These are phyloP conservation scores for Leishmania tropica DNA, from an alignment of 208 protist species.

Conservation along the genomic window DNA sequence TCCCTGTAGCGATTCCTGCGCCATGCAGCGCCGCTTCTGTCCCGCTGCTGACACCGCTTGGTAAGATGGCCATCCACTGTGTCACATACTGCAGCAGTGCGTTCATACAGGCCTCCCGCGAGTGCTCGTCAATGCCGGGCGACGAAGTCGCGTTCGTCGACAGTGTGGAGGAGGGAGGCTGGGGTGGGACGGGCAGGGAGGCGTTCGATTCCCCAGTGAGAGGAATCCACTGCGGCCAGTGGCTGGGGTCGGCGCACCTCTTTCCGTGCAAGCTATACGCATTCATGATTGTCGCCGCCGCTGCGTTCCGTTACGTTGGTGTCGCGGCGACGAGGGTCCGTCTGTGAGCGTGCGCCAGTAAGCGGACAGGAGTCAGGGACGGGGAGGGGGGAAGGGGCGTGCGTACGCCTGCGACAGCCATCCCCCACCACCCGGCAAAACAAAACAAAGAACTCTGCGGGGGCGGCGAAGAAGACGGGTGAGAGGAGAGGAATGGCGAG, in stretches of 20 bases:
- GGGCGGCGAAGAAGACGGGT: background rate
- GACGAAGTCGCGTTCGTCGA: background rate
- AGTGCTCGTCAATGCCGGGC: background rate
- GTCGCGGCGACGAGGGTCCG: background rate
- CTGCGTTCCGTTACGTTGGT: too few species aligned
- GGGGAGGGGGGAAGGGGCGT: background rate
- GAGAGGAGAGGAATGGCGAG: background rate
- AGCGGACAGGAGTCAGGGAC: too few species aligned
- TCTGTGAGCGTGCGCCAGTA: background rate
- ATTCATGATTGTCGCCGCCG: background rate
- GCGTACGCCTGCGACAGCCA: background rate
- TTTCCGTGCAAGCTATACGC: background rate
- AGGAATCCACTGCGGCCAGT: slow-evolving; percentile 21
- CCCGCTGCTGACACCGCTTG: background rate
- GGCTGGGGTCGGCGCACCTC: background rate
- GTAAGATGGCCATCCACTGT: background rate
- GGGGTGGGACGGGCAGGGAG: background rate
- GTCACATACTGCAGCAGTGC: background rate
- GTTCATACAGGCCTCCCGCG: background rate
- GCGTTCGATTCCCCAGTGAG: background rate
- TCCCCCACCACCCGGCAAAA: background rate
- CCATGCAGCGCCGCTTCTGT: background rate
- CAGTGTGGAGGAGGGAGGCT: background rate
- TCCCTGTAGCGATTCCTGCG: background rate
- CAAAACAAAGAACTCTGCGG: background rate